Evolutionary conservation across 768 basidiomycete genomes (phyloP), one percentile per base, ranked within the genome.

Genomic region (Ramaria sp.): DNA sequence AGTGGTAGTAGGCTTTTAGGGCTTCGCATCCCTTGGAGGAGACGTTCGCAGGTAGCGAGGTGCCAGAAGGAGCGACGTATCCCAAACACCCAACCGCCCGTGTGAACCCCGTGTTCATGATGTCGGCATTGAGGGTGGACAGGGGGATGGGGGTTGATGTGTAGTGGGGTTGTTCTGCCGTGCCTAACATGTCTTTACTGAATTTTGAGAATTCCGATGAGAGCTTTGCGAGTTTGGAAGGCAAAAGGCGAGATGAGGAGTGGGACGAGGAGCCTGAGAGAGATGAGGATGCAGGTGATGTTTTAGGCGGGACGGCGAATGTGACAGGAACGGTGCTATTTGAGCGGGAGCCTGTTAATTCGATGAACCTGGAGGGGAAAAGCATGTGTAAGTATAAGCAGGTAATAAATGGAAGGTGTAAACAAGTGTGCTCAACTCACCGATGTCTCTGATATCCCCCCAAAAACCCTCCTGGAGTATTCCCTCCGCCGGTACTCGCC

Each of bases 401-500:
- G 27, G 27, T 27, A 27, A 5, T 2, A 27, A 27, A 27, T 27
- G 27, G 27, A 27, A 5, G 27, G 27, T 5, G 27, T 27, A 5
- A 27, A n/a, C n/a, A 27, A 27, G 27, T 2, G 27, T 27, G 5
- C 27, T n/a, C 27, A 27, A 50, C 60, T 61, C 61, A 86, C 83
- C 92, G 76, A 67, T 96, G 93, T 46, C 93, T 78, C 59, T 97
- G 93, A 63, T 93, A 96, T 61, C 83, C 79, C 1, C 81, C 71
- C 2, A 88, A 72, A 65, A 89, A 95, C 0, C 93, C 92, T 0
- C 83, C 80, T 1, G 93, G 93, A 39, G 84, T 84, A 60, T 78
- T 88, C 31, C 93, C 93, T 1, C 94, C 94, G 55, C 96, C 96
- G 0, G 95, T 98, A 0, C 91, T 95, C 2, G 93, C 91, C 11